Evolutionary conservation across 805 yeast species (phyloP), one percentile per base, ranked within the genome.

Genomic region (Candida takata): DNA sequence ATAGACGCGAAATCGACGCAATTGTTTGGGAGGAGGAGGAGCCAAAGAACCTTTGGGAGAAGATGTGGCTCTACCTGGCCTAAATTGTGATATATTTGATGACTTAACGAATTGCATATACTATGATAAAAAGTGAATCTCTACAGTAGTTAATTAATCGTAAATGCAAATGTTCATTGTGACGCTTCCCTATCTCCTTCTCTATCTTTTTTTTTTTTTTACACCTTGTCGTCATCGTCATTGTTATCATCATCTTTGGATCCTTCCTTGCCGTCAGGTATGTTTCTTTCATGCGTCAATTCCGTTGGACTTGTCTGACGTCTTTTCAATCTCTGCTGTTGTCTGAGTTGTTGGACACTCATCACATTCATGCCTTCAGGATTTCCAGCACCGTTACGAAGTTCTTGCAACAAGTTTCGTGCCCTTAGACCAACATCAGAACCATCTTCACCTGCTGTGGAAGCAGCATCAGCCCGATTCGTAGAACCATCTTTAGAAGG

Each of bases 361-460:
- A 64, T 53, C 8, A 54, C 40, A 11, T 62, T 56, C n/a, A n/a
- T n/a, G n/a, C n/a, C n/a, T n/a, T n/a, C n/a, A 9, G 56, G 55
- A 6, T 61, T 62, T 10, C 40, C 59, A 26, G 41, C 39, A 1
- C 49, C 47, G 6, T 47, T 49, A 49, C 88, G 64, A 16, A 82
- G 59, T 47, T 79, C 87, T 48, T 69, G 71, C 14, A 82, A 61
- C 39, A 82, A 64, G 34, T 64, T 70, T 53, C 82, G 67, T 0
- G 90, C 92, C 42, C 87, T 65, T 2, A 64, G 61, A 1, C 74
- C 75, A 13, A 75, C 68, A 40, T 72, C 78, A 16, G 52, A 65
- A 5, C 55, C 33, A 6, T 47, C 45, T 17, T 29, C 34, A 10
- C 17, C 57, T 40, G 44, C 55, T n/a, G 43, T 10, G 9, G 12